These are phyloP conservation scores for Colletotrichum aenigma DNA, from an alignment of 2,329 filamentous ascomycete genomes.

Conservation along the genomic window DNA sequence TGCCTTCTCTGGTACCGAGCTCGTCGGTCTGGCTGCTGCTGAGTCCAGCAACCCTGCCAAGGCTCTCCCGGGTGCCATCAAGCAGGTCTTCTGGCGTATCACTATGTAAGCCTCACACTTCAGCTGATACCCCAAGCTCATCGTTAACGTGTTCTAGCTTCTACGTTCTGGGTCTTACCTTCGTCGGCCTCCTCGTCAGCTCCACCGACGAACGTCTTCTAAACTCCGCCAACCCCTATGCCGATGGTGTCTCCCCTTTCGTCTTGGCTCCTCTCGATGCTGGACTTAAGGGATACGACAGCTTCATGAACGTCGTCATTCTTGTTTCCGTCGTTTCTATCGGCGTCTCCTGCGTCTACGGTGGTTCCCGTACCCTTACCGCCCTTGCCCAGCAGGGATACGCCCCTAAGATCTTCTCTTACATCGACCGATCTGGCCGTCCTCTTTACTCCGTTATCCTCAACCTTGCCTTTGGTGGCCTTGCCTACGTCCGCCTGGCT, in stretches of 20 bases:
- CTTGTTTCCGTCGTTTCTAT: slow-evolving; percentile 59
- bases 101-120: slow-evolving; percentile 31
- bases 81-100: slow-evolving; percentile 69
- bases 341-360: slow-evolving; percentile 59
- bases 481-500: slow-evolving; percentile 51
- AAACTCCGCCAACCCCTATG: slow-evolving; percentile 46
- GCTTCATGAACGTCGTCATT: slow-evolving; percentile 60
- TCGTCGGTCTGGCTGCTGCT: slow-evolving; percentile 73
- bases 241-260: slow-evolving; percentile 29
- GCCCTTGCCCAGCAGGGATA: slow-evolving; percentile 62
- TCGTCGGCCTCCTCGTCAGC: slow-evolving; percentile 50
- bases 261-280: slow-evolving; percentile 38
- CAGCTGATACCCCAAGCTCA: slow-evolving; percentile 23
- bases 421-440: slow-evolving; percentile 58
- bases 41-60: slow-evolving; percentile 71
- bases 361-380: slow-evolving; percentile 58
- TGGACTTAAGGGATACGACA: slow-evolving; percentile 49
- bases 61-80: slow-evolving; percentile 77
- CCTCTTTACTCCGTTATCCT: slow-evolving; percentile 51
- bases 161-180: slow-evolving; percentile 53
- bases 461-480: slow-evolving; percentile 49
- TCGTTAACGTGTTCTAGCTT: slow-evolving; percentile 31
- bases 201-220: slow-evolving; percentile 49
- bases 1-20: slow-evolving; percentile 70
- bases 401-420: slow-evolving; percentile 57